These are phyloP conservation scores for Mesostigma viride DNA, from an alignment of 139 green algal species.

Conservation along the genomic window DNA sequence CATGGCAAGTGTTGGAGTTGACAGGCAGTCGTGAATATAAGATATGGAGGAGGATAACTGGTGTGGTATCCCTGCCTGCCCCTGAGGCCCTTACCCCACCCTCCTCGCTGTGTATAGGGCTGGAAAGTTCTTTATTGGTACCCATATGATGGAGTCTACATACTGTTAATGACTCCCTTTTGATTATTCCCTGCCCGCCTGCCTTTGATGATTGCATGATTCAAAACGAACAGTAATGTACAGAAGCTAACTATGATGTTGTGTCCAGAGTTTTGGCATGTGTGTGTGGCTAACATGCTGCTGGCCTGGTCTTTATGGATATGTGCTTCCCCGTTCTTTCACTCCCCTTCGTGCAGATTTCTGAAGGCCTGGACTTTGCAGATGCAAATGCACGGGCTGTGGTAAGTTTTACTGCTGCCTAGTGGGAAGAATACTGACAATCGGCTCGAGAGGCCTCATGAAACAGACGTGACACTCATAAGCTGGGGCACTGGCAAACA, in stretches of 20 bases:
- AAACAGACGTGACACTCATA: no score
- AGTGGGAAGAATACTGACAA: neutral
- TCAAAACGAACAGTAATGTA: neutral
- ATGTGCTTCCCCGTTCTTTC: neutral
- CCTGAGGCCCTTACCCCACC: no score
- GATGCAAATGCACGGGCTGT: slow-evolving; percentile 76
- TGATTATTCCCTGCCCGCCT: neutral
- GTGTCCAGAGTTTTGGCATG: no score
- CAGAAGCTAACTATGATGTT: no score
- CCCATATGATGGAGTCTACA: no score
- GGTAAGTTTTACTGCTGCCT: slow-evolving; percentile 33
- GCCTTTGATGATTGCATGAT: neutral
- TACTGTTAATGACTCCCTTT: slow-evolving; percentile 21
- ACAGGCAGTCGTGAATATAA: no score
- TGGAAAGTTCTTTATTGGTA: no score
- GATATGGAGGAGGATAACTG: no score
- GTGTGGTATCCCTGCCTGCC: no score
- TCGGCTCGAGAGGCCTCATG: no score
- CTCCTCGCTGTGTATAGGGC: no score
- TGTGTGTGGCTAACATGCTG: neutral
- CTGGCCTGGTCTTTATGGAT: neutral
- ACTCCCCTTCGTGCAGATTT: slow-evolving; percentile 60
- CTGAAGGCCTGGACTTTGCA: slow-evolving; percentile 91
- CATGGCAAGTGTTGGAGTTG: no score
- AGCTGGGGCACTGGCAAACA: neutral